phyloP scores from a whole-genome alignment of 257 asterid species.

The Anisodus tanguticus region DNA sequence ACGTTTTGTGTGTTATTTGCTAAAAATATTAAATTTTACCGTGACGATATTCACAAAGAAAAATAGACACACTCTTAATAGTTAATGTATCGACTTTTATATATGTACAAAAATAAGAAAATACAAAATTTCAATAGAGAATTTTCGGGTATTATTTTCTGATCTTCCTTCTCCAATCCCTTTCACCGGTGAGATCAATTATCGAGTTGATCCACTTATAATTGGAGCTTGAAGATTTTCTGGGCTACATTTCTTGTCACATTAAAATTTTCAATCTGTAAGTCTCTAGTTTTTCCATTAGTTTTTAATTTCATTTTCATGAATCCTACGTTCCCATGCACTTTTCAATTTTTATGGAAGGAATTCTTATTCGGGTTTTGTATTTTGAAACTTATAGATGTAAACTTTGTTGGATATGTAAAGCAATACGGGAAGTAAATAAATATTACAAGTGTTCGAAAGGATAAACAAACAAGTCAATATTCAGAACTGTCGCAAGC shows the following conservation, averaged over 20 bases:
- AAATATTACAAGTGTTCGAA: too few relatives aligned
- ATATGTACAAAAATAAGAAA: too few relatives aligned
- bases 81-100: too few relatives aligned
- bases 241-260: neutral
- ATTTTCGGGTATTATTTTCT: neutral
- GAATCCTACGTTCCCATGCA: neutral
- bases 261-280: neutral
- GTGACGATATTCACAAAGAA: too few relatives aligned
- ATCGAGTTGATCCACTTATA: neutral
- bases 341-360: neutral
- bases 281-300: neutral
- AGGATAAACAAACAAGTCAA: too few relatives aligned
- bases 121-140: neutral
- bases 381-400: conserved; percentile 8
- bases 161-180: neutral
- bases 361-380: neutral
- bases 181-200: too few relatives aligned
- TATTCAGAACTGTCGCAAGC: too few relatives aligned
- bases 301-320: neutral
- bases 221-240: neutral
- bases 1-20: too few relatives aligned
- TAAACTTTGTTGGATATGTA: neutral
- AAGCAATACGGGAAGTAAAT: too few relatives aligned
- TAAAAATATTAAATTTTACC: too few relatives aligned
- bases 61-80: too few relatives aligned